Evolutionary conservation across 2,329 filamentous ascomycete species (phyloP), one percentile per base, ranked within the genome.

Genomic region (Nannizziopsis barbatae): DNA sequence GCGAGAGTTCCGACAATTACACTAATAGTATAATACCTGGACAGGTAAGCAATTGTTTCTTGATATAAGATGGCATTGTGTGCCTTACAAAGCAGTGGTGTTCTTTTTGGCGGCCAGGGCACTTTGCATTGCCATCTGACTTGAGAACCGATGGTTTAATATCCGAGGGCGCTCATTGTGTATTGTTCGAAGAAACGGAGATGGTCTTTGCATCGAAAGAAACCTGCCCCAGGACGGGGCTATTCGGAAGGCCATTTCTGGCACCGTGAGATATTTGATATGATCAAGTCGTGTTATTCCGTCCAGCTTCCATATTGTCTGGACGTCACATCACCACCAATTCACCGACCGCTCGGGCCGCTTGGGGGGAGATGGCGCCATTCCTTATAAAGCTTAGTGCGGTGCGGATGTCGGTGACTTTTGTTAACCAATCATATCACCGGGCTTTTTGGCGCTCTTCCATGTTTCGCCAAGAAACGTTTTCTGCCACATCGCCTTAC

Each of bases 1-100:
- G 79, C 78, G 36, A 80, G 70, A 5, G 79, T 81, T 52, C 76
- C 78, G 33, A 83, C 66, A 42, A 81, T 78, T 45, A 80, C 64
- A 58, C 77, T 81, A 42, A 80, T 67, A 18, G 77, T 73, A 58
- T 82, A 83, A 62, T 80, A 80, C 65, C 77, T 80, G 52, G 14
- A n/a, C 2, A 40, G 15, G 15, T 48, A 45, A 47, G 59, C 45
- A 45, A 31, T 18, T 5, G 17, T 45, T 33, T 22, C 37, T 5
- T 20, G 3, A 20, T 18, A 11, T 3, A 9, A 18, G 18, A 57
- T 52, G 43, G 22, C 32, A 15, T 36, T 3, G 10, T 10, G 39
- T 18, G 2, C 11, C 9, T 45, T 42, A 78, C 75, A 78, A 65
- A 35, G 73, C 74, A 37, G 77, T 77, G 41, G 66, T 65, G 58